Conservation (phyloP, 805 yeast species). For the Wickerhamomyces chaumierensis region DNA sequence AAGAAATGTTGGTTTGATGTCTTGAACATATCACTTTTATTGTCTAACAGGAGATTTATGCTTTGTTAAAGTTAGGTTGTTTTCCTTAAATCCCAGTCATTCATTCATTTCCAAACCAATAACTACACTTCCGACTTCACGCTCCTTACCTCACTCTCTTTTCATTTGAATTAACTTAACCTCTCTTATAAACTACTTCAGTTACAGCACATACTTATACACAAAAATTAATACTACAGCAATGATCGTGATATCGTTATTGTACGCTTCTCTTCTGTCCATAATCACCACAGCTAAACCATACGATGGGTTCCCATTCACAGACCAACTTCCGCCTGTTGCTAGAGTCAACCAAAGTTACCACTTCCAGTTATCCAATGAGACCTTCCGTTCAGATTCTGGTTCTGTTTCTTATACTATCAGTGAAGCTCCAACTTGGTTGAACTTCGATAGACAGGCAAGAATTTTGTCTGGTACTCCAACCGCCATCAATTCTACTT, state of each 20-base stretch:
- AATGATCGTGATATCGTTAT: not conserved
- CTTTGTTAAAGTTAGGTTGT: too few relatives aligned
- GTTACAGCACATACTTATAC: too few relatives aligned
- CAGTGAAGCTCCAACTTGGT: conserved; percentile 63
- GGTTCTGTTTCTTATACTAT: conserved; percentile 44
- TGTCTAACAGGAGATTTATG: too few relatives aligned
- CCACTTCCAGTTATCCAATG: conserved; percentile 53
- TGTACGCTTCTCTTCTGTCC: not conserved
- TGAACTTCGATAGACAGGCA: conserved; percentile 51
- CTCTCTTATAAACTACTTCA: too few relatives aligned
- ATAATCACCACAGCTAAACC: conserved; percentile 19
- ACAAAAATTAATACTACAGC: too few relatives aligned
- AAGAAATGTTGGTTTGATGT: not conserved
- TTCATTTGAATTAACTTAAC: too few relatives aligned
- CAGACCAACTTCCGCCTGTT: conserved; percentile 77
- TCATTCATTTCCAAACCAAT: too few relatives aligned
- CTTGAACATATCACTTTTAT: not conserved
- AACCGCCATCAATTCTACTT: conserved; percentile 13
- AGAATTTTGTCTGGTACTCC: conserved; percentile 68
- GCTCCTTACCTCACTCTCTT: too few relatives aligned
- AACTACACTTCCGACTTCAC: too few relatives aligned
- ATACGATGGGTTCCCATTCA: conserved; percentile 62
- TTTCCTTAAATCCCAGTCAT: not conserved
- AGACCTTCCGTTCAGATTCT: conserved; percentile 47
- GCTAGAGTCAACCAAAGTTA: conserved; percentile 61